Base-by-base conservation (phyloP, 441 rosid genomes). In the Flueggea neowawraea region DNA sequence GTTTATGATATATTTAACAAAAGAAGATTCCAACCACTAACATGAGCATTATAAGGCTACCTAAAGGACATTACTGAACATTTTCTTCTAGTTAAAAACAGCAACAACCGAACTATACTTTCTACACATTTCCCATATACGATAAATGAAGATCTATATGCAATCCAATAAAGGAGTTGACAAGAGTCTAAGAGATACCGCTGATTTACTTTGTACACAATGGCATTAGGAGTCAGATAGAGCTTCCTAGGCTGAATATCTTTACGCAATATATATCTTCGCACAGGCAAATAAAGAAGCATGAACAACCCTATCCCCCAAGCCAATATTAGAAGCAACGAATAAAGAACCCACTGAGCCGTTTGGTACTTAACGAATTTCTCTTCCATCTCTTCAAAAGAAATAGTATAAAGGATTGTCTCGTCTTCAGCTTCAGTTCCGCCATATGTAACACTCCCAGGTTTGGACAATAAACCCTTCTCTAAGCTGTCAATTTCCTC, bases 301-400 rank as follows among this genome's bases (percentile, higher is more conserved):
- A 87, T 87, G 77, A 87, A 71, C 28, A 87, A 61, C 5, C 93
- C 93, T 52, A 87, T 73, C 5, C 90, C 90, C 88, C 86, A 87
- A 67, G 83, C 93, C 72, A 84, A 54, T 14, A 83, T 52, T 9
- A 87, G 63, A 54, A 75, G 77, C 84, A 87, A 65, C 9, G 91
- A 87, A 69, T 78, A 83, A 10, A 82, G 68, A 59, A 81, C 78
- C 91, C 95, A 85, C 15, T 67, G 84, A 31, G 76, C 75, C 2
- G 91, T 85, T 55, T 78, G 89, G 61, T 78, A 71, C 66, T 83
- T 77, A 16, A 85, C 71, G 60, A 78, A 87, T 58, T 72, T 69
- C 45, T 83, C 91, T 58, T 85, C 91, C 75, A 69, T 80, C 45
- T 83, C 91, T 31, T 16, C 68, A 41, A 87, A 87, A 7, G 87